Base-by-base conservation (phyloP, 768 basidiomycete genomes). In the Agaricus blazei region DNA sequence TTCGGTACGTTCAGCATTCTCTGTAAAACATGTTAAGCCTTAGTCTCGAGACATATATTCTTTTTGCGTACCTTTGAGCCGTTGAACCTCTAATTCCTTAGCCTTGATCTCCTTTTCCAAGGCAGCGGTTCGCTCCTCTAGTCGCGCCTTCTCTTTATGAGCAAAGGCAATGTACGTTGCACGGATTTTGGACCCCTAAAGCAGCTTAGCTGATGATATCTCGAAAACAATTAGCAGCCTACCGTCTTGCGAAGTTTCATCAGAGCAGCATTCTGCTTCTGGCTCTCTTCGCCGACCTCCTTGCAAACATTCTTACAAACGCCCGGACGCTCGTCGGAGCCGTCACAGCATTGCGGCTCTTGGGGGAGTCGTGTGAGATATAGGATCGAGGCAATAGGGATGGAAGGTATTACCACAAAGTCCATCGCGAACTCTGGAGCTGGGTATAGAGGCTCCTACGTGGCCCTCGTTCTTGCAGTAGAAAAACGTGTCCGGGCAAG, bases 271-370 rank as follows among this genome's bases (percentile, higher is more conserved):
- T 73, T 71, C 65, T 83, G 79, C 69, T 80, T 82, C 60, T 84
- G 75, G 68, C 90, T 82, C 31, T 64, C 81, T 56, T 82, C 80
- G 1, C 94, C 93, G 43, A 90, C 76, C 64, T 87, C 83, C 46
- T 77, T 76, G 67, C 97, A 99, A 2, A 71, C 72, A 67, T 97
- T 85, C 36, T 78, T 70, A 68, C 97, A 99, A 14, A 87, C 75
- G 15, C 93, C 93, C 9, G 81, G 69, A 26, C 75, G 79, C 71
- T 99, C 97, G 69, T 99, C 96, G 0, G 93, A 93, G 11, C 96
- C 96, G 62, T 99, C 96, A 64, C 96, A 99, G 63, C 96, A 99
- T 65, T 92, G 83, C 0, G 81, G 78, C 67, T 99, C 96, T 97
- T 60, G 4, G 19, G 3, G 14, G 31, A 19, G 9, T 9, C 4